Evolutionary conservation across 352 stramenopile species (phyloP), one percentile per base, ranked within the genome.

Genomic region (Globisporangium recalcitrans): DNA sequence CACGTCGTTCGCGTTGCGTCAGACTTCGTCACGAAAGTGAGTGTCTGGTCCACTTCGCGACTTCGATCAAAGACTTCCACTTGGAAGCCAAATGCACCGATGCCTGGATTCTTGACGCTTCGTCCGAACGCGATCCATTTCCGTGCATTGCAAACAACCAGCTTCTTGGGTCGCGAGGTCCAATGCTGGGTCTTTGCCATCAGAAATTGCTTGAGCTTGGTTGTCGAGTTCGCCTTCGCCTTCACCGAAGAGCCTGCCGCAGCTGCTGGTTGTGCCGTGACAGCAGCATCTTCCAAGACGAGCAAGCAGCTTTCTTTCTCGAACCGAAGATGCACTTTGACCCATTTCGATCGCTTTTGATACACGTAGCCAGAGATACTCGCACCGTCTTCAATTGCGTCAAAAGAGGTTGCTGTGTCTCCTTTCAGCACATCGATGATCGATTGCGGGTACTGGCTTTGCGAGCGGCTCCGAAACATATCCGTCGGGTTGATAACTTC

Each of bases 41-140:
- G 60, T 1, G 80, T 90, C 59, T 88, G 65, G 47, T 93, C 78
- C 47, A 88, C 75, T 61, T 93, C 84, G 8, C 80, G 77, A 54
- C 84, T 85, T 2, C 75, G 64, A 52, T 93, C 80, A 51, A 91
- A 90, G 13, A 85, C 81, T 22, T 91, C 84, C 24, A 93, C 72
- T 58, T 93, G 84, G 52, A 93, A 90, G 11, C 82, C 82, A 64
- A 90, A 93, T 0, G 84, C 84, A 3, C 80, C 80, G 5, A 78
- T 62, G 34, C 75, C 72, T 4, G 71, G 82, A 38, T 87, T 82
- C 65, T 93, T 93, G n/a, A 87, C 52, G 29, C 70, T 87, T 1
- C 80, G 67, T 5, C 80, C 80, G 44, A 91, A 93, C 19, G 78
- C 78, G 42, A 93, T 93, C 82, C 82, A 93, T 58, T 88, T 81